Evolutionary conservation across 495 filamentous ascomycete genomes (phyloP), one percentile per base, ranked within the genome.

Genomic region (Aspergillus saccharolyticus): DNA sequence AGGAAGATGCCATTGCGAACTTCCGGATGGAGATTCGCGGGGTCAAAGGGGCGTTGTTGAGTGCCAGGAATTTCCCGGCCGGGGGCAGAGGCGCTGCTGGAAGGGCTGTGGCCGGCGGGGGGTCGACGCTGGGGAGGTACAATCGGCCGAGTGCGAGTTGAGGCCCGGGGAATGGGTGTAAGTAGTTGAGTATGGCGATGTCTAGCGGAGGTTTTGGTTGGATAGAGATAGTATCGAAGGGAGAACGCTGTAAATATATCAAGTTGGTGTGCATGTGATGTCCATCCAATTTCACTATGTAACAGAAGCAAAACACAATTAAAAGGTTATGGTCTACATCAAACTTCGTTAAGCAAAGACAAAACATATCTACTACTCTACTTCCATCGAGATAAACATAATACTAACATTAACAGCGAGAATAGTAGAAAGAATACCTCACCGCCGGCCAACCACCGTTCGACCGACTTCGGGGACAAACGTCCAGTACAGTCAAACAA

Each of bases 41-140:
- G 60, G 84, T 97, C n/a, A 98, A 98, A 78, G 93, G 94, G 17
- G 87, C 92, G 47, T 74, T 98, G 69, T 64, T 98, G 67, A 93
- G 86, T 76, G 85, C 91, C 17, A 78, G 85, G 58, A 85, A 84
- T 61, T 85, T 85, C 56, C 83, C 83, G 28, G 66, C 79, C 17
- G 71, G 64, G 60, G 72, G 60, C 17, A 60, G 70, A 54, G 63
- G 25, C 25, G 25, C 25, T 28, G 25, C 25, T 3, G 25, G 25
- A 9, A 3, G 25, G 25, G 25, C 25, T 3, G 4, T 28, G 25
- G 25, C 4, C 3, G 25, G 25, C 25, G 70, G 25, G 62, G 65
- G 20, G 62, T 63, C 30, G 44, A 39, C 65, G 49, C 59, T 52
- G 55, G 49, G 43, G 16, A 52, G 60, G 14, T 57, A 9, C 10